A percentile compares a stretch with the other conserved stretches of the same genome.
Evolutionary conservation across 2,329 filamentous ascomycete genomes (phyloP).

Genomic region (Penicillium sp.): DNA sequence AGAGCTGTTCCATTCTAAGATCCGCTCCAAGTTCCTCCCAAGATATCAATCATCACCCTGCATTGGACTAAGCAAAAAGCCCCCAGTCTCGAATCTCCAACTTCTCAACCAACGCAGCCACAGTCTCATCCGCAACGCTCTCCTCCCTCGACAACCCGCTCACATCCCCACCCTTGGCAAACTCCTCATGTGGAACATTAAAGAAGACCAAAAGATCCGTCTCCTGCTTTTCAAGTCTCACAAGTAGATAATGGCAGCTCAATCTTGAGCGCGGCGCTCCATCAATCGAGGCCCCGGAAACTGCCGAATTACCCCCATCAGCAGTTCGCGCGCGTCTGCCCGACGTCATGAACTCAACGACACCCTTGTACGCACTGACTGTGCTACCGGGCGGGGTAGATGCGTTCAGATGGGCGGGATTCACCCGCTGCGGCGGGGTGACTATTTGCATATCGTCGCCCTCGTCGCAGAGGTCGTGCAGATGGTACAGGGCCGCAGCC

Average conservation of each 20-base stretch:
- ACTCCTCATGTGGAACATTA: slow-evolving; percentile 78
- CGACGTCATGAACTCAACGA: slow-evolving; percentile 25
- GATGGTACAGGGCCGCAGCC: slow-evolving; percentile 59
- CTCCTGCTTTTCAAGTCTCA: slow-evolving; percentile 67
- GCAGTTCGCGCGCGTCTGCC: slow-evolving; percentile 11
- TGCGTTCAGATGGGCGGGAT: slow-evolving; percentile 49
- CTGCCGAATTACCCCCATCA: slow-evolving; percentile 15
- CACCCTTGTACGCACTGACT: slow-evolving; percentile 25
- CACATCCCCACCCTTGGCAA: slow-evolving; percentile 63
- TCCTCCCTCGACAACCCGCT: slow-evolving; percentile 66
- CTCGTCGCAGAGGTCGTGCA: slow-evolving; percentile 62
- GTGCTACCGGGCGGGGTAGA: slow-evolving; percentile 13
- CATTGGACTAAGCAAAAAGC: slow-evolving; percentile 52
- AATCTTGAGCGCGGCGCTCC: slow-evolving; percentile 42
- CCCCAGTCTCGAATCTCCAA: slow-evolving; percentile 78
- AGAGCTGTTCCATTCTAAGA: no score
- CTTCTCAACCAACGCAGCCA: slow-evolving; percentile 57
- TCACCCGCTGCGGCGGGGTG: slow-evolving; percentile 56
- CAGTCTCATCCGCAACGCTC: slow-evolving; percentile 37
- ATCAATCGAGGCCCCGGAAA: slow-evolving; percentile 8
- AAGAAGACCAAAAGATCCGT: slow-evolving; percentile 82
- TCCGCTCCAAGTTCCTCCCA: no score
- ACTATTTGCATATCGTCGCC: slow-evolving; percentile 61
- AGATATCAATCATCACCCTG: not conserved
- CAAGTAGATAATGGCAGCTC: slow-evolving; percentile 68